Evolutionary conservation across 495 filamentous ascomycete species (phyloP), one percentile per base, ranked within the genome.

Genomic region (Xanthoparmelia taractica): DNA sequence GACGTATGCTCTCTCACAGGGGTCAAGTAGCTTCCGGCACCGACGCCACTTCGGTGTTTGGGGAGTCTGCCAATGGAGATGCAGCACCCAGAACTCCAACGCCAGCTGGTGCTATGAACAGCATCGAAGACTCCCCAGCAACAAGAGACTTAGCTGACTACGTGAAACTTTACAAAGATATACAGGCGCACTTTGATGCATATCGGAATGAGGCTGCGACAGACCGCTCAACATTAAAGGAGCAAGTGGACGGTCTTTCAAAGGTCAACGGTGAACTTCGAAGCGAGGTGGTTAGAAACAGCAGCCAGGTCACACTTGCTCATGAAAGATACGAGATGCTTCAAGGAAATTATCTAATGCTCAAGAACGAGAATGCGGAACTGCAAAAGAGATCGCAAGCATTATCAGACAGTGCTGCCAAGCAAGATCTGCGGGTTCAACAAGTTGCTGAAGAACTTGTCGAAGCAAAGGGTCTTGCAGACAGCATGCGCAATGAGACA

Each of bases 371-470:
- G 73, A 96, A 96, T 63, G 74, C 74, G 33, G 90, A 96, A 68
- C 74, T 97, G 15, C 88, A 93, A 70, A 92, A 89, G 75, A 82
- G 91, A 38, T 86, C 83, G 36, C 84, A 91, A 59, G 72, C 78
- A 6, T 74, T 95, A 61, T 85, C 89, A 0, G 93, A 97, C 67
- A 85, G 82, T 48, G 87, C 90, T 17, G 90, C 90, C 29, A 93
- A 91, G 70, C 91, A 96, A 67, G 94, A 99, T 63, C 75, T 96
- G 40, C 84, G 83, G 45, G 93, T 87, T 17, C 94, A 97, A 67
- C 91, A 96, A 74, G 87, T 91, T 54, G 89, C 91, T 0, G 95
- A 99, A 75, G 93, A 99, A 68, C 80, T 97, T 0, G 85, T 97
- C 12, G 94, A 96, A 72, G 85, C 87, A 1, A 88, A 87, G 67